Conservation (phyloP, 2,329 filamentous ascomycete species). For the Neonectria sp. region DNA sequence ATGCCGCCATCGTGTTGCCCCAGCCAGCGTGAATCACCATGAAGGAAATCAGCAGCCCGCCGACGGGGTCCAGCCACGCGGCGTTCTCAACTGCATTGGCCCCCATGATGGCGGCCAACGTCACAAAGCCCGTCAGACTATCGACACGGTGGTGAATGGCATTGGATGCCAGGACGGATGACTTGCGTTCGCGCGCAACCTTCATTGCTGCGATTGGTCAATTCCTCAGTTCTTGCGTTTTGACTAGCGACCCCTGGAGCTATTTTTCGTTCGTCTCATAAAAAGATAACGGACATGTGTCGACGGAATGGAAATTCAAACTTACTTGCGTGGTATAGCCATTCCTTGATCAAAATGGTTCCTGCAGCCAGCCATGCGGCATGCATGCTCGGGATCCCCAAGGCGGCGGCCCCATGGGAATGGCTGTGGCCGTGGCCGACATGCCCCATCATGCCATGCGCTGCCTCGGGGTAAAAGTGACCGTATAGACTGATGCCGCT, state of each 20-base stretch:
- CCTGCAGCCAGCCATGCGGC: constrained; percentile 94
- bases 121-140: constrained; percentile 94
- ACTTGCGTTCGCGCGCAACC: constrained; percentile 93
- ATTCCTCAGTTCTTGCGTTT: constrained; percentile 10
- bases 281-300: constrained; percentile 2
- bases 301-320: constrained; percentile 43
- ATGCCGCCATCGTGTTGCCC: constrained; percentile 85
- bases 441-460: constrained; percentile 75
- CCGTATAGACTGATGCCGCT: constrained; percentile 77
- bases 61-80: constrained; percentile 94
- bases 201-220: constrained; percentile 82
- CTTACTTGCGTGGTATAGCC: constrained; percentile 96
- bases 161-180: constrained; percentile 95
- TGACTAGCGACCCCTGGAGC: constrained; percentile 10
- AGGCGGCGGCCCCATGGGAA: constrained; percentile 63
- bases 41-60: constrained; percentile 90
- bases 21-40: constrained; percentile 94
- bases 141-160: constrained; percentile 97
- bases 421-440: constrained; percentile 76
- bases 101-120: constrained; percentile 88
- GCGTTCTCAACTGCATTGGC: constrained; percentile 90
- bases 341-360: constrained; percentile 94
- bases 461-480: constrained; percentile 80
- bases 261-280: constrained; percentile 7
- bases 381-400: constrained; percentile 84